Percentiles rank a stretch among this genome's conserved stretches.
phyloP scores from a whole-genome alignment of 164 flowering plant species.

The Stephania japonica region DNA sequence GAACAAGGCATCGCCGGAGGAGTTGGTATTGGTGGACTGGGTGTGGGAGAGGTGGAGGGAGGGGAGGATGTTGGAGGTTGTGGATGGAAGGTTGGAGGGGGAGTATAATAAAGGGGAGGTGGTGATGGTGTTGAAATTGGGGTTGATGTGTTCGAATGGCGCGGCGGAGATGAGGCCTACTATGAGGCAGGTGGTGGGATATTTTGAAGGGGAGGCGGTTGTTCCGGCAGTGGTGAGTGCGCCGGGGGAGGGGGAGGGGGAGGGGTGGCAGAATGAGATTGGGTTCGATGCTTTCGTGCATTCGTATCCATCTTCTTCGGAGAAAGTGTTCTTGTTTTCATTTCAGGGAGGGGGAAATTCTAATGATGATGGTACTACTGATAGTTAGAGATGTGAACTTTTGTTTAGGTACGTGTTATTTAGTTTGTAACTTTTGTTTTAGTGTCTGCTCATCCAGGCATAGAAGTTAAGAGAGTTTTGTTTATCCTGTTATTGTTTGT shows the following conservation, averaged over 20 bases:
- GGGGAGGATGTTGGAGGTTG: constrained; percentile 33
- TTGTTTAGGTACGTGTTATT: too few relatives aligned
- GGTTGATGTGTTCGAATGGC: constrained; percentile 44
- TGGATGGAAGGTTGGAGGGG: constrained; percentile 32
- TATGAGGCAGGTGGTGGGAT: constrained; percentile 48
- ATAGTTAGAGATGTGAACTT: too few relatives aligned
- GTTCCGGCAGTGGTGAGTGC: constrained; percentile 3
- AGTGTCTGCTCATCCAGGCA: too few relatives aligned
- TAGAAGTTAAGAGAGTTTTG: too few relatives aligned
- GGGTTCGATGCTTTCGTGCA: constrained; percentile 46
- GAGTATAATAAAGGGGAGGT: constrained; percentile 29
- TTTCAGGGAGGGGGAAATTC: constrained; percentile 6
- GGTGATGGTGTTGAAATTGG: constrained; percentile 38
- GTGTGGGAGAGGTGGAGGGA: constrained; percentile 36
- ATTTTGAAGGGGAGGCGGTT: constrained; percentile 36
- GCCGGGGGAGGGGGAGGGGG: constrained; percentile 12
- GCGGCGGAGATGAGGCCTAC: constrained; percentile 29
- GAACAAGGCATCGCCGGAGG: constrained; percentile 41
- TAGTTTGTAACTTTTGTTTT: too few relatives aligned
- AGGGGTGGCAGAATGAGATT: not conserved
- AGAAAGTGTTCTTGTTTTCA: constrained; percentile 14
- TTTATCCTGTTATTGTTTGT: too few relatives aligned
- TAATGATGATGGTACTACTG: not conserved
- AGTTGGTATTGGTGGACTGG: constrained; percentile 54
- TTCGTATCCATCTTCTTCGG: constrained; percentile 16